Conservation (phyloP, 192 early-diverging fungal species). For the Piromyces sp. region DNA sequence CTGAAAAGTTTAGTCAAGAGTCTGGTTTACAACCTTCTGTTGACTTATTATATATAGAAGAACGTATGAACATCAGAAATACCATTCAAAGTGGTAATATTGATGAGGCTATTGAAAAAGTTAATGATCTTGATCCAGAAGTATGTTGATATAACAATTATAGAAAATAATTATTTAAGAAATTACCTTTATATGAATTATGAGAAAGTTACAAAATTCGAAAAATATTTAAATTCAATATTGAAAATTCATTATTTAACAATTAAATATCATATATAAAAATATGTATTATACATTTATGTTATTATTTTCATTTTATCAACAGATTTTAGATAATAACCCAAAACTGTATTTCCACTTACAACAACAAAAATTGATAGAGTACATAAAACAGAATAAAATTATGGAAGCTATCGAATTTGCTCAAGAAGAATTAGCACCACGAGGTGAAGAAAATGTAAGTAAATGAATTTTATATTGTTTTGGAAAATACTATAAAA, state of each 20-base stretch:
- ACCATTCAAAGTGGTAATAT: slow-evolving; percentile 82
- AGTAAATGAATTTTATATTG: too few species aligned
- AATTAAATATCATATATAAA: too few species aligned
- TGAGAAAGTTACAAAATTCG: too few species aligned
- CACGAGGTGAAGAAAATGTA: slow-evolving; percentile 91
- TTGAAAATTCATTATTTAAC: too few species aligned
- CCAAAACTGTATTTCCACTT: slow-evolving; percentile 86
- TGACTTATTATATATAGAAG: slow-evolving; percentile 77
- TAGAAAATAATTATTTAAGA: too few species aligned
- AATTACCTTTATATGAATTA: too few species aligned
- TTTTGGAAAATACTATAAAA: neutral
- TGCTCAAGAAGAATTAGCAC: slow-evolving; percentile 92
- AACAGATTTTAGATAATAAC: slow-evolving; percentile 80
- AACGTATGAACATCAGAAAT: slow-evolving; percentile 84
- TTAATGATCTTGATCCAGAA: slow-evolving; percentile 97
- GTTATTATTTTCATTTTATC: too few species aligned
- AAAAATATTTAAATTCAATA: too few species aligned
- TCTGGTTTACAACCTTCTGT: slow-evolving; percentile 59
- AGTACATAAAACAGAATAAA: slow-evolving; percentile 69
- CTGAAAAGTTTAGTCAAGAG: slow-evolving; percentile 85
- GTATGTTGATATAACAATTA: too few species aligned
- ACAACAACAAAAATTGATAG: slow-evolving; percentile 93
- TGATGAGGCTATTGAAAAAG: slow-evolving; percentile 82
- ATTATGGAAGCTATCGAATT: slow-evolving; percentile 77
- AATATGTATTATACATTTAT: too few species aligned